Evolutionary conservation across 2,329 filamentous ascomycete species (phyloP).

Genomic region (Ceratocystiopsis minuta): DNA sequence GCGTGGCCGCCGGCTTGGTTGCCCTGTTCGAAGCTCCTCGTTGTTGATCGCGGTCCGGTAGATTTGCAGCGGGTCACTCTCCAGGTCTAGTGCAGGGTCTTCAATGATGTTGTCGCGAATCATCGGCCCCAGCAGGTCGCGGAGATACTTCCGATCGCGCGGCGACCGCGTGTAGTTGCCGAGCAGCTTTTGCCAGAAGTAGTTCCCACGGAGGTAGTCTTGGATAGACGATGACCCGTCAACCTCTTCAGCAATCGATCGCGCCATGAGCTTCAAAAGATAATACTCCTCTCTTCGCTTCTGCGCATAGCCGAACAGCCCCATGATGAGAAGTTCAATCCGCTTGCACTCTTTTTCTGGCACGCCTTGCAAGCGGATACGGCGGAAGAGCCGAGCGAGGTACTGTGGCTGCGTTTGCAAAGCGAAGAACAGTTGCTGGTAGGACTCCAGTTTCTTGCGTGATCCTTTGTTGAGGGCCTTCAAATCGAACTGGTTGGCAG

Average conservation of each 20-base stretch:
- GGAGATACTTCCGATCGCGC: slow-evolving; percentile 77
- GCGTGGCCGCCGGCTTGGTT: slow-evolving; percentile 59
- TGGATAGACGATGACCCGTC: slow-evolving; percentile 55
- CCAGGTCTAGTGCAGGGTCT: slow-evolving; percentile 74
- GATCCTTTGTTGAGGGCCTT: slow-evolving; percentile 97
- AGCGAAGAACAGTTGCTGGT: slow-evolving; percentile 94
- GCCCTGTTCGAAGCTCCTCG: slow-evolving; percentile 83
- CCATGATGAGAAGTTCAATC: slow-evolving; percentile 88
- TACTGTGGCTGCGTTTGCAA: slow-evolving; percentile 95
- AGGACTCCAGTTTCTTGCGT: slow-evolving; percentile 83
- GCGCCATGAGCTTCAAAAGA: slow-evolving; percentile 68
- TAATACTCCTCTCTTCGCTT: slow-evolving; percentile 96
- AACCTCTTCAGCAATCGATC: slow-evolving; percentile 73
- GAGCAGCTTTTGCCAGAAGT: slow-evolving; percentile 82
- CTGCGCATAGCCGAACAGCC: slow-evolving; percentile 89
- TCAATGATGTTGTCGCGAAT: slow-evolving; percentile 88
- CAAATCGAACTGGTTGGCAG: slow-evolving; percentile 82
- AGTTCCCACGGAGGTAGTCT: slow-evolving; percentile 76
- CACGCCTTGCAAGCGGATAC: slow-evolving; percentile 64
- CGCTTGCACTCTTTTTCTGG: slow-evolving; percentile 85
- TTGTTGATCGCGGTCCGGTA: slow-evolving; percentile 93
- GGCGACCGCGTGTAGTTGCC: slow-evolving; percentile 79
- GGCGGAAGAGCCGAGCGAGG: slow-evolving; percentile 70
- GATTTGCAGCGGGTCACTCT: slow-evolving; percentile 95
- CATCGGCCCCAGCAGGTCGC: slow-evolving; percentile 67